Conservation (phyloP, 176 grass and related monocot species). For the Carex kokanica region DNA sequence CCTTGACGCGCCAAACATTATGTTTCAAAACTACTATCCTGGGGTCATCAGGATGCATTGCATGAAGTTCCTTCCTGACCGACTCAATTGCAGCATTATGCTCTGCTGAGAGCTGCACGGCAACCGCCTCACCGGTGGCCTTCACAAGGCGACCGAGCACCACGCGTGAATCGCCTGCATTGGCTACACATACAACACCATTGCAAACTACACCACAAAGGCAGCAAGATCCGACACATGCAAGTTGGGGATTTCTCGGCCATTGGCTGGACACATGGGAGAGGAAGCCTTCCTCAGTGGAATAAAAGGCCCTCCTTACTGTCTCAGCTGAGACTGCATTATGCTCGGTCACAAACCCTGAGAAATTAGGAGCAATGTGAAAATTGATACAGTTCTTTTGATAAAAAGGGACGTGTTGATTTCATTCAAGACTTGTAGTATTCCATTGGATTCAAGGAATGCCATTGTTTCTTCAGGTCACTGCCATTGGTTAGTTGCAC, state of each 20-base stretch:
- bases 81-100: constrained; percentile 55
- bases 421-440: background rate
- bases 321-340: constrained; percentile 45
- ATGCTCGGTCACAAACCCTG: constrained; percentile 57
- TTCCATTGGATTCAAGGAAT: background rate
- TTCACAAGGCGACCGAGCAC: constrained; percentile 48
- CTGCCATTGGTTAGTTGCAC: background rate
- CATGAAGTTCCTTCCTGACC: constrained; percentile 53
- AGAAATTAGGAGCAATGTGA: background rate
- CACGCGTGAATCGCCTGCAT: constrained; percentile 63
- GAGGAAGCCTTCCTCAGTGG: constrained; percentile 71
- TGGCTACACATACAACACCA: constrained; percentile 60
- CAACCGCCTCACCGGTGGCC: constrained; percentile 39
- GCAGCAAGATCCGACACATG: constrained; percentile 68
- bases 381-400: background rate
- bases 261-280: constrained; percentile 65
- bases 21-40: constrained; percentile 60
- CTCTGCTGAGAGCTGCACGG: constrained; percentile 50
- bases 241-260: constrained; percentile 50
- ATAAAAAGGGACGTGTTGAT: background rate
- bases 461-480: background rate
- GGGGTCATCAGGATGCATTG: constrained; percentile 51
- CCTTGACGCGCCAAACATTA: constrained; percentile 79
- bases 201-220: constrained; percentile 50
- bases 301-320: constrained; percentile 46